These are phyloP conservation scores for Brachypodium distachyon DNA, from an alignment of 202 grass and related monocot species.

Conservation along the genomic window DNA sequence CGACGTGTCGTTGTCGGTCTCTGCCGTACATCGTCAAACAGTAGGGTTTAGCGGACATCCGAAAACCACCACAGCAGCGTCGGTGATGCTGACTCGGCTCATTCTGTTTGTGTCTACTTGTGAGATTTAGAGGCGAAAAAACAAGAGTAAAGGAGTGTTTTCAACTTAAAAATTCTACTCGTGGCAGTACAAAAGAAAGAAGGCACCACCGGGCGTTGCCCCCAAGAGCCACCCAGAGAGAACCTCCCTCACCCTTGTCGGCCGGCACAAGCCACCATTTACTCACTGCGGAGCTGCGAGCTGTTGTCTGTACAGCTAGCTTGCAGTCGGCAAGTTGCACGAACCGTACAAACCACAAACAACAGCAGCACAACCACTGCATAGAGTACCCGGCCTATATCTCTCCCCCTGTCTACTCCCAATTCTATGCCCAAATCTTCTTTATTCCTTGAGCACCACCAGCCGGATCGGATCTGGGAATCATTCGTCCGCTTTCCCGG, in stretches of 20 bases:
- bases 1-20: not conserved
- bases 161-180: too few species aligned
- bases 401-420: not conserved
- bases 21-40: not conserved
- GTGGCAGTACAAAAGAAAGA: too few species aligned
- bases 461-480: constrained; percentile 9
- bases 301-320: not conserved
- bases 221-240: not conserved
- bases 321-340: not conserved
- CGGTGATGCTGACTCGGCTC: not conserved
- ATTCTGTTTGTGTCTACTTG: not conserved
- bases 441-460: constrained; percentile 20
- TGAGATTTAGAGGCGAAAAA: too few species aligned
- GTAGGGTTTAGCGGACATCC: not conserved
- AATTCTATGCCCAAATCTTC: not conserved
- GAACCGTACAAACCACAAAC: not conserved
- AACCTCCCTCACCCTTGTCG: not conserved
- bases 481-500: not conserved
- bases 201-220: not conserved
- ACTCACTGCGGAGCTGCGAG: constrained; percentile 3
- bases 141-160: too few species aligned
- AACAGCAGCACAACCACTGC: not conserved
- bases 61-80: too few species aligned
- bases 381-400: too few species aligned
- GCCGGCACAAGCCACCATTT: not conserved